Evolutionary conservation across 768 basidiomycete species (phyloP).

Genomic region (Cystobasidium tubakii): DNA sequence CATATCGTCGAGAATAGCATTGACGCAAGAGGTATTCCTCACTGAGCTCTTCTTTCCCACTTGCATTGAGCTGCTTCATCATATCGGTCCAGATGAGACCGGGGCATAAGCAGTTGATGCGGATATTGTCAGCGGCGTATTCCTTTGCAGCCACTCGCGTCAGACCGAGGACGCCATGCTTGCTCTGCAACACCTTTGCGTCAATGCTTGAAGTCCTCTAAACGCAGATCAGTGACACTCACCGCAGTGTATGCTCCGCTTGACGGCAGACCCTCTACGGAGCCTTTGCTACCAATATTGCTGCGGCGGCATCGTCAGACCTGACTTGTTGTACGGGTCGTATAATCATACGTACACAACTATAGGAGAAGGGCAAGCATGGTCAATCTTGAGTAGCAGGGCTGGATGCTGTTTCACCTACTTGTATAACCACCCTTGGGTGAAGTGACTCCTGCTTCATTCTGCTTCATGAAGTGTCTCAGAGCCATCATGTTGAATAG

Average conservation of each 20-base stretch:
- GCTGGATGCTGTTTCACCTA: not conserved
- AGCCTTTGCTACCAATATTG: conserved; percentile 34
- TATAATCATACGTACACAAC: not conserved
- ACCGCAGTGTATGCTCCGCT: conserved; percentile 28
- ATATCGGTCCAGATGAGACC: conserved; percentile 29
- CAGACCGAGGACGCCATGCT: conserved; percentile 35
- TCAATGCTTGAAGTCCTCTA: not conserved
- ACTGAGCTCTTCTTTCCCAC: conserved; percentile 30
- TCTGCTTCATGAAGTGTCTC: conserved; percentile 36
- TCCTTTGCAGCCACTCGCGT: conserved; percentile 34
- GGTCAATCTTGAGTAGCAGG: no score
- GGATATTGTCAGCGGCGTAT: conserved; percentile 30
- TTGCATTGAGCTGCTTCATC: conserved; percentile 31
- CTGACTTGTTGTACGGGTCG: no score
- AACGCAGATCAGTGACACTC: not conserved
- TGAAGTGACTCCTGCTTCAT: not conserved
- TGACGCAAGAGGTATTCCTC: conserved; percentile 17
- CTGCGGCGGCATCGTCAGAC: not conserved
- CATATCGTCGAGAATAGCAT: conserved; percentile 23
- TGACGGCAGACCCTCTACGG: conserved; percentile 31
- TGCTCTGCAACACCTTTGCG: not conserved
- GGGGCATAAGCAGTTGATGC: conserved; percentile 25
- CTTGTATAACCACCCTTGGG: conserved; percentile 36
- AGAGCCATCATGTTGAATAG: conserved; percentile 27
- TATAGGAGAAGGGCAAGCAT: no score